Percentiles rank a stretch among this genome's conserved stretches.
Evolutionary conservation across 495 filamentous ascomycete species (phyloP).

Genomic region (Podospora appendiculata): DNA sequence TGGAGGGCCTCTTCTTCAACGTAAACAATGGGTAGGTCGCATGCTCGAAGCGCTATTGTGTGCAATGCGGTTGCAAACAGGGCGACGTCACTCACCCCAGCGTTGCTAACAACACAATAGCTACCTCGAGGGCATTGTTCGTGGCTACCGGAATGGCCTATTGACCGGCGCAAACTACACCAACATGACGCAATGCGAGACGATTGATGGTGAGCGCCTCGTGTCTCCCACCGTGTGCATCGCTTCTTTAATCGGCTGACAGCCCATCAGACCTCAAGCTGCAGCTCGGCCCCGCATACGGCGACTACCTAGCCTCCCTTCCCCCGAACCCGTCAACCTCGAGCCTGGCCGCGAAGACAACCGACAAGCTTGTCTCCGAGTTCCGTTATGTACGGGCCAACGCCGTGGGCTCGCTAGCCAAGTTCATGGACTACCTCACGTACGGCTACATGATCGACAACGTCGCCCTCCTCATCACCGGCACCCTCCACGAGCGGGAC

Average conservation of each 20-base stretch:
- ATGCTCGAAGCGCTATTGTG: neutral
- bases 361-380: slow-evolving; percentile 95
- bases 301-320: slow-evolving; percentile 90
- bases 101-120: slow-evolving; percentile 30
- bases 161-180: slow-evolving; percentile 86
- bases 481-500: slow-evolving; percentile 94
- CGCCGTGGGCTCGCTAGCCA: slow-evolving; percentile 78
- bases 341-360: slow-evolving; percentile 85
- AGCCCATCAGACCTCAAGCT: slow-evolving; percentile 76
- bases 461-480: slow-evolving; percentile 94
- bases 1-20: slow-evolving; percentile 97
- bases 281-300: slow-evolving; percentile 92
- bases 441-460: slow-evolving; percentile 99
- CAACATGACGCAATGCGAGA: slow-evolving; percentile 98
- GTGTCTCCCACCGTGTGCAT: neutral
- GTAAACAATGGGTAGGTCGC: slow-evolving; percentile 75
- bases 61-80: too few relatives aligned
- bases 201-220: slow-evolving; percentile 71
- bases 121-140: slow-evolving; percentile 93
- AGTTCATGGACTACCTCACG: slow-evolving; percentile 94
- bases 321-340: slow-evolving; percentile 97
- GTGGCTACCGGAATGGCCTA: slow-evolving; percentile 92
- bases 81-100: too few relatives aligned
- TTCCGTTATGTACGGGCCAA: slow-evolving; percentile 94
- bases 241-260: neutral